A percentile compares a stretch with the other conserved stretches of the same genome.
phyloP scores from a whole-genome alignment of 2,329 filamentous ascomycete species.

The Phoma sp. region DNA sequence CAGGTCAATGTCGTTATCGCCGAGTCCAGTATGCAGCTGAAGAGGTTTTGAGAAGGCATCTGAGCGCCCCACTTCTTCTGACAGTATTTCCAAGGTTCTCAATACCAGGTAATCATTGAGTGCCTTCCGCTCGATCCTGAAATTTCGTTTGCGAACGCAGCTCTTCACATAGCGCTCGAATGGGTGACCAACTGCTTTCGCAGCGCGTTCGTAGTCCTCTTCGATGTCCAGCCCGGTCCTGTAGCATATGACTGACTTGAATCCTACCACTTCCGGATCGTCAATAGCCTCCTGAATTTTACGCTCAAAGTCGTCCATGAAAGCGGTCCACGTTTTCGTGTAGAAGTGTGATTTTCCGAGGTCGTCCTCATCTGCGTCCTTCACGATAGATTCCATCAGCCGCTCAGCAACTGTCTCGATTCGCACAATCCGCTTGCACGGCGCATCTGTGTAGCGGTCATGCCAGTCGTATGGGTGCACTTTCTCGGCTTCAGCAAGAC shows the following conservation, averaged over 20 bases:
- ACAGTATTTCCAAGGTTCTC: conserved; percentile 65
- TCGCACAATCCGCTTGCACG: conserved; percentile 75
- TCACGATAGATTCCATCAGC: conserved; percentile 61
- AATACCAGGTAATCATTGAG: conserved; percentile 75
- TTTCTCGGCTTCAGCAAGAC: conserved; percentile 62
- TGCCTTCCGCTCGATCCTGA: conserved; percentile 65
- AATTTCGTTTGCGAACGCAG: conserved; percentile 48
- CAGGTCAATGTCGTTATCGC: conserved; percentile 78
- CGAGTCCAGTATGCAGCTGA: conserved; percentile 83
- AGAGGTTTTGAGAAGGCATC: conserved; percentile 68
- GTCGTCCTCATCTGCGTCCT: conserved; percentile 45
- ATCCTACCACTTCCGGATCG: conserved; percentile 74
- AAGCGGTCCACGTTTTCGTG: conserved; percentile 49
- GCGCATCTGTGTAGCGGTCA: conserved; percentile 66
- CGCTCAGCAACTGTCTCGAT: conserved; percentile 75
- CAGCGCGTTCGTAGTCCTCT: conserved; percentile 50
- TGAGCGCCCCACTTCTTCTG: conserved; percentile 41
- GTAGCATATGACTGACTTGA: conserved; percentile 86
- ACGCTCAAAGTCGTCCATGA: conserved; percentile 58
- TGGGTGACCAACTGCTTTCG: conserved; percentile 40
- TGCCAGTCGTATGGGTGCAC: conserved; percentile 64
- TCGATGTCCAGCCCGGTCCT: conserved; percentile 70
- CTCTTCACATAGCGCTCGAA: conserved; percentile 52
- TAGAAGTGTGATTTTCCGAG: conserved; percentile 42
- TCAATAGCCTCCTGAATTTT: conserved; percentile 63